Base-by-base conservation (phyloP, 306 rosid genomes). In the Myrica gale region DNA sequence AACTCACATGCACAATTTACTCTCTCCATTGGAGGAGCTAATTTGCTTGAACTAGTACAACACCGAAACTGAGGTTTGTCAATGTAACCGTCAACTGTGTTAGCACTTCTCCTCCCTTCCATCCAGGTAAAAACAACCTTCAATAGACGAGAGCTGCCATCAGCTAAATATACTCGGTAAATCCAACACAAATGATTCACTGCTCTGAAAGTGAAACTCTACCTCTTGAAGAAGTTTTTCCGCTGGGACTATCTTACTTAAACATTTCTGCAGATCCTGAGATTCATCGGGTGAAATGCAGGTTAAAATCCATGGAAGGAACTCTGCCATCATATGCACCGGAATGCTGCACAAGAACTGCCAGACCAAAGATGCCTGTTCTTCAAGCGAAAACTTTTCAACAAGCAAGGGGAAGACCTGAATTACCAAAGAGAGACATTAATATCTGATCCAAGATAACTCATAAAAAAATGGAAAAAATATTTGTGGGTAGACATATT, bases 331-430 rank as follows among this genome's bases (percentile, higher is more conserved):
- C 96, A 90, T 90, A 84, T 96, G 87, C 75, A 96, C 98, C 43
- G 99, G 99, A 87, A 96, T 92, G 80, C 98, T 96, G 82, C 99
- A 96, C 70, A 96, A 86, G 83, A 96, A 96, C 87, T 92, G 99
- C 98, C 99, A 96, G 69, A 96, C 96, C 60, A 96, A 82, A 65
- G 92, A 92, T 69, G 98, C 92, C 79, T 92, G 99, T 79, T 92
- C 99, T 77, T 89, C 97, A 5, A 88, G 79, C 37, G 97, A 88
- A 83, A 96, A 96, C 78, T 96, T 96, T 82, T 96, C 97, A 47
- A 89, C 83, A 76, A 96, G 92, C 86, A 96, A 79, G 65, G 98
- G 99, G 85, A 96, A 87, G 71, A 96, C 99, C 99, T 96, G 87
- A 80, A 87, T 46, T 55, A 74, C 80, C 70, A 85, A 69, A 56